Evolutionary conservation across 345 rosid species (phyloP).

Genomic region (Punica granatum): DNA sequence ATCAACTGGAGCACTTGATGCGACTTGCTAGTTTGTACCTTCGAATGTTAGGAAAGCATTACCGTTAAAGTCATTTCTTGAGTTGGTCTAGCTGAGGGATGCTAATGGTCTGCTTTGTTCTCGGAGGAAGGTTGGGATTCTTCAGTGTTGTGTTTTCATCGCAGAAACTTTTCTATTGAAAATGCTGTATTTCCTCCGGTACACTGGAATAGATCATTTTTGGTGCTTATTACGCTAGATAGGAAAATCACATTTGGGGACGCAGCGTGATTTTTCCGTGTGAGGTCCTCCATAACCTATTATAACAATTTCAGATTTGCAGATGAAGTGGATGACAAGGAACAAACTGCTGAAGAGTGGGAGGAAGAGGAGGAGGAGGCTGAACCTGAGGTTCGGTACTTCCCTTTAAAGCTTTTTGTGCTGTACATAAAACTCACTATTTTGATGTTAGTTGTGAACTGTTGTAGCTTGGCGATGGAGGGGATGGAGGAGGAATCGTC

Average conservation of each 20-base stretch:
- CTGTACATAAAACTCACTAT: not conserved
- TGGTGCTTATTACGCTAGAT: not conserved
- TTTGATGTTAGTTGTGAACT: constrained; percentile 9
- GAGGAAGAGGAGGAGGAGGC: constrained; percentile 75
- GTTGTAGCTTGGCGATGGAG: constrained; percentile 70
- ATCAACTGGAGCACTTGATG: no score
- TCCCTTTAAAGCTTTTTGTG: constrained; percentile 6
- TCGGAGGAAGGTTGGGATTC: not conserved
- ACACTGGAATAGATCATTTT: not conserved
- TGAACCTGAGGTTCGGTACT: constrained; percentile 42
- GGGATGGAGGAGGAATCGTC: constrained; percentile 85
- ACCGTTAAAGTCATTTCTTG: not conserved
- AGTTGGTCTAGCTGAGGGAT: not conserved
- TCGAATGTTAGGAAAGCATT: not conserved
- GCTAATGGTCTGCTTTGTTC: not conserved
- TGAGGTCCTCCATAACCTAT: not conserved
- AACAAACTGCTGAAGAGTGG: constrained; percentile 53
- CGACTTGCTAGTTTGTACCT: not conserved
- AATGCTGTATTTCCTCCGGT: not conserved
- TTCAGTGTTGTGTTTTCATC: not conserved
- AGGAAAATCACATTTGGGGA: not conserved
- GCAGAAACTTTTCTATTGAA: not conserved
- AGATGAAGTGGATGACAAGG: constrained; percentile 48
- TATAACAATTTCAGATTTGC: constrained; percentile 13
- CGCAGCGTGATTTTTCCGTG: not conserved